Base-by-base conservation (phyloP, 352 stramenopile species). In the Pythium monospermum region DNA sequence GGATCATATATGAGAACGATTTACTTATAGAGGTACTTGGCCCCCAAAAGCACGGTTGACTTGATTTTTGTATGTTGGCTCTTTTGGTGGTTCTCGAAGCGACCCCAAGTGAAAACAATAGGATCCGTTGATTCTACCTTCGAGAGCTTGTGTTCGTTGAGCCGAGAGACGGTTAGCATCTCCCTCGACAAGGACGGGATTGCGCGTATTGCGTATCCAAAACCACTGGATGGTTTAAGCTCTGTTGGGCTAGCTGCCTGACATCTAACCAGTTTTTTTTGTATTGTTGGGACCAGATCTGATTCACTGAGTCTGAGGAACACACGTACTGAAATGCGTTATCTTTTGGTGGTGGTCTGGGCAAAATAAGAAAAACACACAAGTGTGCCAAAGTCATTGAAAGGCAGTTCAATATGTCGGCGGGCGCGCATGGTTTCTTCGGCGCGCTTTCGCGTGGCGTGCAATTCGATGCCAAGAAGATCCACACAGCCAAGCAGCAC, bases 151-250 rank as follows among this genome's bases (percentile, higher is more conserved):
- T 95, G 85, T 95, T 92, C 83, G 85, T 93, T 95, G 85, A 95
- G 77, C 83, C 85, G 85, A 95, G 85, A 95, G 85, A 95, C 67
- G 81, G 83, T 95, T 95, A 95, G 85, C 85, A 95, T 95, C 85
- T 94, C 83, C 85, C 85, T 95, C 83, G 85, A 92, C 84, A 95
- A 95, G 85, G 83, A 95, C 85, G 85, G 83, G 85, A 95, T 87
- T 90, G 73, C 79, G 73, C 74, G 46, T 59, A 42, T 70, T n/a
- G 77, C 75, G 82, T 83, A 91, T 86, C 72, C 76, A 87, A 87
- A 87, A 86, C 68, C 61, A 69, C 44, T 74, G 50, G 49, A 74
- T 85, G 81, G 79, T 91, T 91, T 88, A 91, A 91, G 83, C 80
- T 86, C 71, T 91, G 83, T 75, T 26, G 27, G 41, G n/a, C 11